Conservation (phyloP, 148 eudicot genomes). For the Arctostaphylos glauca region DNA sequence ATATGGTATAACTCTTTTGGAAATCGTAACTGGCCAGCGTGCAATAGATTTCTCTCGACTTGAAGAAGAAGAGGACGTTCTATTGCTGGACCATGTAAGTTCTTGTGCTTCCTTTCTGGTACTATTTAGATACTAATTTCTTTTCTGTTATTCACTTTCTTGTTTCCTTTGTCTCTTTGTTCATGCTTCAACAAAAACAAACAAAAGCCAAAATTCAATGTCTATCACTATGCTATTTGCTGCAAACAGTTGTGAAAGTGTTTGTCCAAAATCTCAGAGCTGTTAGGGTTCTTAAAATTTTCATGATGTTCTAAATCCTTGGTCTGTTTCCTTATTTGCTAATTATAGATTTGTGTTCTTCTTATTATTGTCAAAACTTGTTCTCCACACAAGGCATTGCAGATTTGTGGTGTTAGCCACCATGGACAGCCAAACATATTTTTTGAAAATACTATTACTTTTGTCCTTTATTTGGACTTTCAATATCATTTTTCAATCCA, state of each 20-base stretch:
- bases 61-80: constrained; percentile 92
- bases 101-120: not conserved
- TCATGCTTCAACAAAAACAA: not conserved
- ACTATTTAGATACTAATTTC: not conserved
- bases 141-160: not conserved
- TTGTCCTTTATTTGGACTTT: not conserved
- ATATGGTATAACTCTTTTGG: constrained; percentile 84
- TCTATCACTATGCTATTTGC: not conserved
- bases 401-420: not conserved
- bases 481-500: not conserved
- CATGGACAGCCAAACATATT: not conserved
- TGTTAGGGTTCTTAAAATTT: not conserved
- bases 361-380: not conserved
- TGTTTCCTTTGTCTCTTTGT: not conserved
- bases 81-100: constrained; percentile 88
- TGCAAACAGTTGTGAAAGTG: not conserved
- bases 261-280: not conserved
- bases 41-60: constrained; percentile 93
- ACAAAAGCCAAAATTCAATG: not conserved
- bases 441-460: not conserved
- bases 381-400: not conserved
- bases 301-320: not conserved
- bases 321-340: not conserved
- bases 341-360: not conserved
- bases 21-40: constrained; percentile 90